phyloP scores from a whole-genome alignment of 495 filamentous ascomycete species.

The Haplographium delicatum region DNA sequence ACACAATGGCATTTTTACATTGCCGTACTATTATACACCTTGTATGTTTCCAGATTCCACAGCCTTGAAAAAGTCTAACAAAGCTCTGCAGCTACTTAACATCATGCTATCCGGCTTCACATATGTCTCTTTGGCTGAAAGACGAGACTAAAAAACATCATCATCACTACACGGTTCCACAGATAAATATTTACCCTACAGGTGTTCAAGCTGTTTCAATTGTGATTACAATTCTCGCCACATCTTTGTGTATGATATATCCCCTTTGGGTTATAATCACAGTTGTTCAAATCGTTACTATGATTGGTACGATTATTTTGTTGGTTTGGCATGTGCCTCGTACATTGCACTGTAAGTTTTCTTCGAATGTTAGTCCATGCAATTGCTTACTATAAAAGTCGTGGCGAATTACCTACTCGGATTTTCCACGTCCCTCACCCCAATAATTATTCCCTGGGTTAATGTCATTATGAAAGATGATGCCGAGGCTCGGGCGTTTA shows the following conservation, averaged over 20 bases:
- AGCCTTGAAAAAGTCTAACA: not conserved
- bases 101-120: slow-evolving; percentile 13
- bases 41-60: slow-evolving; percentile 4
- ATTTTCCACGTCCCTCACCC: slow-evolving; percentile 14
- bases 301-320: slow-evolving; percentile 18
- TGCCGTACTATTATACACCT: slow-evolving; percentile 6
- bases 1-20: not conserved
- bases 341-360: slow-evolving; percentile 26
- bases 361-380: too few relatives aligned
- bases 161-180: slow-evolving; percentile 4
- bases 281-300: slow-evolving; percentile 18
- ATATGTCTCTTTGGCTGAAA: slow-evolving; percentile 2
- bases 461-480: slow-evolving; percentile 46
- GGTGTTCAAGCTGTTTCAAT: slow-evolving; percentile 7
- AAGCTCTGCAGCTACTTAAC: slow-evolving; percentile 8
- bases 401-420: slow-evolving; percentile 16
- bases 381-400: too few relatives aligned
- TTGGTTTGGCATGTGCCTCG: slow-evolving; percentile 42
- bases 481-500: slow-evolving; percentile 47
- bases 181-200: slow-evolving; percentile 8
- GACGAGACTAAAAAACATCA: not conserved
- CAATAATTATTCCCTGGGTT: slow-evolving; percentile 35
- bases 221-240: not conserved
- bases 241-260: slow-evolving; percentile 20
- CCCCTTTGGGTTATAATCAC: slow-evolving; percentile 3